Conservation (phyloP, 1,139 yeast genomes). For the Suhomyces maxii region DNA sequence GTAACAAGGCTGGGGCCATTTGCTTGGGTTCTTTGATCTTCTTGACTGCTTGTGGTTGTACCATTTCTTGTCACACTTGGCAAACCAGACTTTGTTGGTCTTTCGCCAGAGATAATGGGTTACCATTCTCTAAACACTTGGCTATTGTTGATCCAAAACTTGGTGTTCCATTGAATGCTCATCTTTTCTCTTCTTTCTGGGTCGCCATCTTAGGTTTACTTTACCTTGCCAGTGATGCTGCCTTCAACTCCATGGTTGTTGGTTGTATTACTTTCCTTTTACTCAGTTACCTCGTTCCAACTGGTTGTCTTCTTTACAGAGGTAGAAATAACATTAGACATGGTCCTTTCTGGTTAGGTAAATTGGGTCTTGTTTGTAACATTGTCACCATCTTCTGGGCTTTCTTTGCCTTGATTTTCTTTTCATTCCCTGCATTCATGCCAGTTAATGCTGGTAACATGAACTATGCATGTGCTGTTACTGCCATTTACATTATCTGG, state of each 20-base stretch:
- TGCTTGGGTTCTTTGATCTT: slow-evolving; percentile 58
- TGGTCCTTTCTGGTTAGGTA: slow-evolving; percentile 67
- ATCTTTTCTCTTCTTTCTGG: slow-evolving; percentile 38
- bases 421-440: slow-evolving; percentile 65
- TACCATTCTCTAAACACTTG: slow-evolving; percentile 44
- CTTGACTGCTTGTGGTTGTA: slow-evolving; percentile 68
- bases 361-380: slow-evolving; percentile 57
- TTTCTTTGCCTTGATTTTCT: slow-evolving; percentile 58
- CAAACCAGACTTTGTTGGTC: slow-evolving; percentile 78
- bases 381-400: slow-evolving; percentile 59
- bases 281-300: slow-evolving; percentile 43
- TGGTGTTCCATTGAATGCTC: slow-evolving; percentile 48
- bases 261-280: slow-evolving; percentile 48
- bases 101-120: slow-evolving; percentile 64
- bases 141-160: slow-evolving; percentile 42
- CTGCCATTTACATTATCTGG: slow-evolving; percentile 55
- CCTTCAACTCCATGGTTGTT: slow-evolving; percentile 47
- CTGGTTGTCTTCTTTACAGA: slow-evolving; percentile 51
- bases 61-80: slow-evolving; percentile 74
- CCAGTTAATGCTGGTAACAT: slow-evolving; percentile 63
- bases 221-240: slow-evolving; percentile 43
- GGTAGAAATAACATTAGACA: slow-evolving; percentile 62
- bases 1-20: slow-evolving; percentile 57
- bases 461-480: slow-evolving; percentile 72
- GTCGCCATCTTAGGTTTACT: slow-evolving; percentile 44